A percentile compares a stretch with the other conserved stretches of the same genome.
Conservation (phyloP, 208 protist genomes). For the Vickermania spadyakhi region DNA sequence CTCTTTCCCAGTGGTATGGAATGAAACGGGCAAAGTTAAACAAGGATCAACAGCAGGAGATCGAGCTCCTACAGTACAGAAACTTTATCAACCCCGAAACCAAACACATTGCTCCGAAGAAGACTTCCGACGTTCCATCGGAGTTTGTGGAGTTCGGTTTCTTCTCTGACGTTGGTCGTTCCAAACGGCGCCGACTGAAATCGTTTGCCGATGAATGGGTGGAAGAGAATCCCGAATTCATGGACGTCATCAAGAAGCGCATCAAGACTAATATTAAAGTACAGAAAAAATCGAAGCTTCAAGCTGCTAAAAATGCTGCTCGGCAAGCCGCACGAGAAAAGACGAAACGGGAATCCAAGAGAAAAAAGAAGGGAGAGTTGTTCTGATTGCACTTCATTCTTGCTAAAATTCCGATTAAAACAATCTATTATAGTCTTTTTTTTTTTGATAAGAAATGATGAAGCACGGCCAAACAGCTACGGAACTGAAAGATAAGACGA, state of each 20-base stretch:
- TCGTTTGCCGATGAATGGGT: conserved; percentile 88
- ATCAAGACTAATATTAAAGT: conserved; percentile 74
- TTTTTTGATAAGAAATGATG: background rate
- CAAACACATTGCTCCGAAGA: conserved; percentile 78
- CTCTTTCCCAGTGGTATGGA: conserved; percentile 82
- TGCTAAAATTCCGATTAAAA: background rate
- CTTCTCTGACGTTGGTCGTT: conserved; percentile 61
- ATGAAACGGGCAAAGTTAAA: conserved; percentile 60
- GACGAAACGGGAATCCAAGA: conserved; percentile 39
- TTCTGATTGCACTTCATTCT: too few species aligned
- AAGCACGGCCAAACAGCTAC: background rate
- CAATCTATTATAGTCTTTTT: background rate
- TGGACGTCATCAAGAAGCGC: conserved; percentile 45
- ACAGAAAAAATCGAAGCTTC: conserved; percentile 62
- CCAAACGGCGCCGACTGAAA: conserved; percentile 67
- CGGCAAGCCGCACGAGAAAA: conserved; percentile 39
- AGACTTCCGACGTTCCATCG: conserved; percentile 21
- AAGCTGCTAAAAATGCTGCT: conserved; percentile 41
- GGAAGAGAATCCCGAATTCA: conserved; percentile 73
- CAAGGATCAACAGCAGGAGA: conserved; percentile 50
- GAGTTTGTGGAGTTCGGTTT: conserved; percentile 88
- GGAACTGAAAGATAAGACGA: too few species aligned
- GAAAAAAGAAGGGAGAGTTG: conserved; percentile 19
- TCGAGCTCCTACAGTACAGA: conserved; percentile 82
- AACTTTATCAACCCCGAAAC: conserved; percentile 77